Conservation (phyloP, 768 basidiomycete species). For the Austroboletus eburneus region DNA sequence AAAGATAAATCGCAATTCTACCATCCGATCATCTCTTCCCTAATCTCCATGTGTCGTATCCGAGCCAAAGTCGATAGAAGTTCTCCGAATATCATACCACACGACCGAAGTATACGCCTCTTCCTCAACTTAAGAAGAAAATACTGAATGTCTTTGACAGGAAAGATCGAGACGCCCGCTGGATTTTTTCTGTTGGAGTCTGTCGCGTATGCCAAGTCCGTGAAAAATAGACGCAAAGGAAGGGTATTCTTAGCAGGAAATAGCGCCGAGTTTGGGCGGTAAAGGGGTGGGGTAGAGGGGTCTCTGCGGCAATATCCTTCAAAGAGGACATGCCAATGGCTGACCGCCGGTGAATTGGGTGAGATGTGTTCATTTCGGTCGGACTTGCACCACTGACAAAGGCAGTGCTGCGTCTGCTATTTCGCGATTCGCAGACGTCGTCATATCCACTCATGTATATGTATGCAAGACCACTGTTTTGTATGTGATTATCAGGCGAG, state of each 20-base stretch:
- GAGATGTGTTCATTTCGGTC: neutral
- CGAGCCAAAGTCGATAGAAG: neutral
- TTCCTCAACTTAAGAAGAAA: neutral
- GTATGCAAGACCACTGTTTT: too few species aligned
- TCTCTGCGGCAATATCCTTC: neutral
- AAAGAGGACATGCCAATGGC: too few species aligned
- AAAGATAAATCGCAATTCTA: neutral
- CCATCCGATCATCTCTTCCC: neutral
- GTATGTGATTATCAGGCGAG: conserved; percentile 1
- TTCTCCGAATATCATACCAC: conserved; percentile 2
- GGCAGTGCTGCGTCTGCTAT: neutral
- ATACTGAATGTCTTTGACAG: conserved; percentile 4
- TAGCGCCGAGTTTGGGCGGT: conserved; percentile 10
- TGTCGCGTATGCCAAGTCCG: conserved; percentile 15
- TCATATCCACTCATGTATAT: too few species aligned
- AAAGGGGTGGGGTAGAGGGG: neutral
- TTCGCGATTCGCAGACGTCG: too few species aligned
- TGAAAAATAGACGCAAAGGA: conserved; percentile 23
- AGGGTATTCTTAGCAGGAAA: conserved; percentile 18
- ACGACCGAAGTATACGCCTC: conserved; percentile 9
- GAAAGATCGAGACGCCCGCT: conserved; percentile 16
- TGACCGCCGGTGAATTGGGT: neutral
- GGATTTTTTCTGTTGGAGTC: conserved; percentile 19
- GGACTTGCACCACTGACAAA: neutral
- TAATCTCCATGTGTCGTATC: neutral